A percentile compares a stretch with the other conserved stretches of the same genome.
Evolutionary conservation across 2,329 filamentous ascomycete genomes (phyloP).

Genomic region (Biscogniauxia mediterranea): DNA sequence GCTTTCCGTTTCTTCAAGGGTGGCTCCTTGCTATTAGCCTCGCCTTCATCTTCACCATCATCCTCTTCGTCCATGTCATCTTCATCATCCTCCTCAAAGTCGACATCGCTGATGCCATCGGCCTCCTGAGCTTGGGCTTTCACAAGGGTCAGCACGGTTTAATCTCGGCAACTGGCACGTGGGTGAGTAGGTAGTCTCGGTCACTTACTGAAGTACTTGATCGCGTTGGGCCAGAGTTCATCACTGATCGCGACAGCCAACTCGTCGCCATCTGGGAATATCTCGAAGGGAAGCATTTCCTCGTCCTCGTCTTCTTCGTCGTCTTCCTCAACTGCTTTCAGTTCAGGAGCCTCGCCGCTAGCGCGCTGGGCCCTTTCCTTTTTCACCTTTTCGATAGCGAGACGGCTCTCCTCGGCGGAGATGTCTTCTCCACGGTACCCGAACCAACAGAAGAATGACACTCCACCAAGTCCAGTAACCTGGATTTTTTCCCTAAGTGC

Average conservation of each 20-base stretch:
- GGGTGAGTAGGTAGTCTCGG: background rate
- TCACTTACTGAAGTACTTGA: conserved; percentile 85
- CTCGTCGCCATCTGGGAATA: conserved; percentile 85
- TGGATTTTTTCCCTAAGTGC: conserved; percentile 56
- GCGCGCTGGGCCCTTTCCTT: conserved; percentile 52
- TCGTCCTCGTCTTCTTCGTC: conserved; percentile 60
- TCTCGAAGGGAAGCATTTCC: conserved; percentile 68
- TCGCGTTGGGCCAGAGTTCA: conserved; percentile 83
- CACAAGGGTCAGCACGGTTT: conserved; percentile 12
- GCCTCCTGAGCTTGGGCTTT: conserved; percentile 69
- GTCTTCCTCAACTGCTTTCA: conserved; percentile 54
- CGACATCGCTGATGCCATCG: conserved; percentile 64
- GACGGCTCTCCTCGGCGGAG: conserved; percentile 67
- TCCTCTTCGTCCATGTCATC: conserved; percentile 30
- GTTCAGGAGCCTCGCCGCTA: conserved; percentile 50
- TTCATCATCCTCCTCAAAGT: conserved; percentile 60
- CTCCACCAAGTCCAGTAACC: conserved; percentile 58
- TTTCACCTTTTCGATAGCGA: conserved; percentile 58
- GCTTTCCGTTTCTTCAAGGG: conserved; percentile 43
- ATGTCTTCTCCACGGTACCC: conserved; percentile 72
- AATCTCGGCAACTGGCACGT: background rate
- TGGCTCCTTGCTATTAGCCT: conserved; percentile 46
- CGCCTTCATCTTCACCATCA: conserved; percentile 55
- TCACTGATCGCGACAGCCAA: conserved; percentile 78
- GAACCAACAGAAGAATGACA: conserved; percentile 90